phyloP scores from a whole-genome alignment of 352 stramenopile genomes.

The Globisporangium middletonii region DNA sequence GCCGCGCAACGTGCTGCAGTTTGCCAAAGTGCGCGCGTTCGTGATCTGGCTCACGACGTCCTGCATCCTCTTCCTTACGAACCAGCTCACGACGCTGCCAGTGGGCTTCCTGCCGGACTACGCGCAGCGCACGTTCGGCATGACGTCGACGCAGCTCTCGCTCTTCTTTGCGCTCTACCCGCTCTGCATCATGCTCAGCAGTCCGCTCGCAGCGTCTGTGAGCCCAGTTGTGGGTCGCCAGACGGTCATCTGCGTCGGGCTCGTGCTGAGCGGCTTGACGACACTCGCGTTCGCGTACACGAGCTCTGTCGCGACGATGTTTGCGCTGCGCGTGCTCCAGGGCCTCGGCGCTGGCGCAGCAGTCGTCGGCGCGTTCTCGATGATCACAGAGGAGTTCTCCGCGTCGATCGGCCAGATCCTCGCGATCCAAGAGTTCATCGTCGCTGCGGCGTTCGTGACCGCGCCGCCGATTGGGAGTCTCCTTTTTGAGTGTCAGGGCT shows the following conservation, averaged over 20 bases:
- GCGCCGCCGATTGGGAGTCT: conserved; percentile 52
- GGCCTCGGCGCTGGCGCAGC: conserved; percentile 49
- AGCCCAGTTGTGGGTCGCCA: conserved; percentile 44
- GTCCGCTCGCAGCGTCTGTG: conserved; percentile 39
- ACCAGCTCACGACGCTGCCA: conserved; percentile 66
- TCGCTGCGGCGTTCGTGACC: conserved; percentile 59
- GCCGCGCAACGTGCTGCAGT: conserved; percentile 45
- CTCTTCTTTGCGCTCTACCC: conserved; percentile 73
- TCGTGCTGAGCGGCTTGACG: conserved; percentile 54
- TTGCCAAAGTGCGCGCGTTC: conserved; percentile 31
- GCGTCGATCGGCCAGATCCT: conserved; percentile 44
- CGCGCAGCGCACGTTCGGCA: conserved; percentile 34
- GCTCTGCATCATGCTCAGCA: conserved; percentile 71
- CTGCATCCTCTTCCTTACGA: conserved; percentile 57
- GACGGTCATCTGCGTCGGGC: conserved; percentile 61
- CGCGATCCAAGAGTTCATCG: conserved; percentile 58
- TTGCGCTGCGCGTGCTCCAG: conserved; percentile 51
- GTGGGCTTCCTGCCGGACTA: conserved; percentile 74
- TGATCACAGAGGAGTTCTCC: conserved; percentile 65
- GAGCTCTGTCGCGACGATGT: conserved; percentile 24
- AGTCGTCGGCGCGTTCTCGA: conserved; percentile 59
- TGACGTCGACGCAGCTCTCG: conserved; percentile 43
- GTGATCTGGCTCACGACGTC: conserved; percentile 46
- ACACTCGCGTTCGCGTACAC: conserved; percentile 66
- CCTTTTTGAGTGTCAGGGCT: conserved; percentile 46